A percentile compares a stretch with the other conserved stretches of the same genome.
Conservation (phyloP, 2,329 filamentous ascomycete genomes). For the Ophiostoma ips region DNA sequence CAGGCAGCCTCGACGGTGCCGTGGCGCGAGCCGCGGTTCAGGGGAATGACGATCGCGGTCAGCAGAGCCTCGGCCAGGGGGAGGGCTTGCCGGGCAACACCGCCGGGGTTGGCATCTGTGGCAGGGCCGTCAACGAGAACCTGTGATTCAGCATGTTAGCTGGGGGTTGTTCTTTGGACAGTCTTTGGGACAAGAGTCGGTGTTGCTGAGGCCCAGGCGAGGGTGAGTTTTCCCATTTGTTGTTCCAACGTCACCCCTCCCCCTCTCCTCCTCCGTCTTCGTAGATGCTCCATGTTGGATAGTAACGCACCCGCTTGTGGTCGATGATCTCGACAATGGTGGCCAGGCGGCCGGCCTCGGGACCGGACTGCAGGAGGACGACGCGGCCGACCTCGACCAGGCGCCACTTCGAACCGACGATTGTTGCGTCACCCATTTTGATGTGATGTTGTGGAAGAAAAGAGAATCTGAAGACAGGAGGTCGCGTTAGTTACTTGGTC, state of each 20-base stretch:
- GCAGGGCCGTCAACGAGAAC: conserved; percentile 93
- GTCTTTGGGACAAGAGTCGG: not conserved
- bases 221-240: no score
- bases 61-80: conserved; percentile 73
- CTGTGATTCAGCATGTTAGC: conserved; percentile 32
- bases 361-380: conserved; percentile 75
- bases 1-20: conserved; percentile 75
- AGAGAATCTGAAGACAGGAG: conserved; percentile 2
- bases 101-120: conserved; percentile 57
- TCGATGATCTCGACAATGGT: conserved; percentile 98
- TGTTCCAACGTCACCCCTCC: not conserved
- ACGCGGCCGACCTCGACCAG: conserved; percentile 97
- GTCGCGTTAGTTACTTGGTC: conserved; percentile 6
- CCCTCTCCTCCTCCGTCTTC: not conserved
- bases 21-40: conserved; percentile 73
- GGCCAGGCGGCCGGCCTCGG: conserved; percentile 74
- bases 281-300: not conserved
- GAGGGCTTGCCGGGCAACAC: conserved; percentile 73
- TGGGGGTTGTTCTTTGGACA: not conserved
- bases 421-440: conserved; percentile 72
- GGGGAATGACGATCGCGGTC: conserved; percentile 74
- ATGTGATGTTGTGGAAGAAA: conserved; percentile 20
- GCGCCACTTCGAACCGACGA: conserved; percentile 79
- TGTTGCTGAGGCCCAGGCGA: no score
- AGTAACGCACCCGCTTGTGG: conserved; percentile 94